A percentile compares a stretch with the other conserved stretches of the same genome.
phyloP scores from a whole-genome alignment of 768 basidiomycete species.

The Rhizopogon rudus region DNA sequence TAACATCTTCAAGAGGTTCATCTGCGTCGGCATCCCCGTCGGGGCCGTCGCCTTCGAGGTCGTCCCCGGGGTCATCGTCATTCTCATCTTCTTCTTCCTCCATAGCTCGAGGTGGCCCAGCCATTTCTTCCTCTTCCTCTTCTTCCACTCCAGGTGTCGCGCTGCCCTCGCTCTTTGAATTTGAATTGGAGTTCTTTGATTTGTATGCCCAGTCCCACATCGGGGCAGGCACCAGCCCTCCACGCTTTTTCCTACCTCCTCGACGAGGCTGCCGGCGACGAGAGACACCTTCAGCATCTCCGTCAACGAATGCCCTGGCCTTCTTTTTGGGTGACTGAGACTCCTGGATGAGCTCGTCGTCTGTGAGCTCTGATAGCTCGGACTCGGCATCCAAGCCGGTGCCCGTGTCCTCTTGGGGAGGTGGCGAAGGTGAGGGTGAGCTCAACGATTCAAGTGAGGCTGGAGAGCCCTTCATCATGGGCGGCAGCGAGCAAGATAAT shows the following conservation, averaged over 20 bases:
- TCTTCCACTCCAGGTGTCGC: conserved; percentile 28
- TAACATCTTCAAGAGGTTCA: conserved; percentile 1
- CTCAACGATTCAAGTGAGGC: conserved; percentile 68
- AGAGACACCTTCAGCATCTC: conserved; percentile 2
- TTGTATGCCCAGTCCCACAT: conserved; percentile 87
- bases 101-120: conserved; percentile 47
- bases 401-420: conserved; percentile 26
- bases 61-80: conserved; percentile 9
- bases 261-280: conserved; percentile 16
- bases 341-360: conserved; percentile 64
- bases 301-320: background rate
- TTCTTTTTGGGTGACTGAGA: conserved; percentile 20
- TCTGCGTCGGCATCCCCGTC: conserved; percentile 8
- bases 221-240: conserved; percentile 68
- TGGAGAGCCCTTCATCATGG: conserved; percentile 51
- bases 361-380: conserved; percentile 80
- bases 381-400: conserved; percentile 59
- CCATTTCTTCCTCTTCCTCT: conserved; percentile 37
- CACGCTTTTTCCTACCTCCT: conserved; percentile 44
- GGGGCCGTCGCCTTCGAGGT: conserved; percentile 12
- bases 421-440: conserved; percentile 40
- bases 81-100: conserved; percentile 48
- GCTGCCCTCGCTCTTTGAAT: conserved; percentile 46
- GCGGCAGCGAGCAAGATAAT: conserved; percentile 4
- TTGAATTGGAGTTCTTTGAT: conserved; percentile 28